Conservation (phyloP, 331 rosid genomes). For the Malus hybrid region DNA sequence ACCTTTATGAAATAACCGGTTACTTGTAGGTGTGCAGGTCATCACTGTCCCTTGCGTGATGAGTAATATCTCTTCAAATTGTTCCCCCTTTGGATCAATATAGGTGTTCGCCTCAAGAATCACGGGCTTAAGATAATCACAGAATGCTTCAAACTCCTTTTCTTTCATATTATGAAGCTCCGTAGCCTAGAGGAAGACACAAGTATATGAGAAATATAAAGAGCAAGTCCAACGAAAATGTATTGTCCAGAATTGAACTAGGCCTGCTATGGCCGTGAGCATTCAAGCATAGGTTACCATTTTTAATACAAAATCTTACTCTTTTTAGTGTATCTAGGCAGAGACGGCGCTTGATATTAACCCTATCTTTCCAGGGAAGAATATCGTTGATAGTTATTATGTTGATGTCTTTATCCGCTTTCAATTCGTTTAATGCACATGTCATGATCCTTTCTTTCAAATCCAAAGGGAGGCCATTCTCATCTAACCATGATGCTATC, state of each 20-base stretch:
- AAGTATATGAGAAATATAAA: no score
- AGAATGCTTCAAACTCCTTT: not conserved
- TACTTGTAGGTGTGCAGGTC: not conserved
- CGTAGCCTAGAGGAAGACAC: no score
- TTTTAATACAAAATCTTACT: not conserved
- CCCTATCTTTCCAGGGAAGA: not conserved
- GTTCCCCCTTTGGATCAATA: constrained; percentile 5
- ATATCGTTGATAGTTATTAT: not conserved
- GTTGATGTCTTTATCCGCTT: no score
- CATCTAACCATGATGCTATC: not conserved
- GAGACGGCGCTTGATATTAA: not conserved
- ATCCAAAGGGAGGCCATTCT: not conserved
- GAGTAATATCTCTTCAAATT: constrained; percentile 4
- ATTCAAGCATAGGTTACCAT: no score
- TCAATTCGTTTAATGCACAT: no score
- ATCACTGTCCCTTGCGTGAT: constrained; percentile 6
- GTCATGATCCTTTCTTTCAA: not conserved
- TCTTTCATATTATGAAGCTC: no score
- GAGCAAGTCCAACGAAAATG: no score
- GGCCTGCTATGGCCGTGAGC: no score
- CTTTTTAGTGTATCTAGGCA: not conserved
- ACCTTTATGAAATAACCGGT: not conserved
- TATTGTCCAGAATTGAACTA: no score
- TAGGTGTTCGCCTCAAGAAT: not conserved
- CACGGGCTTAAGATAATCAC: constrained; percentile 1